phyloP scores from a whole-genome alignment of 2,329 filamentous ascomycete genomes.

The Chlorencoelia australis region DNA sequence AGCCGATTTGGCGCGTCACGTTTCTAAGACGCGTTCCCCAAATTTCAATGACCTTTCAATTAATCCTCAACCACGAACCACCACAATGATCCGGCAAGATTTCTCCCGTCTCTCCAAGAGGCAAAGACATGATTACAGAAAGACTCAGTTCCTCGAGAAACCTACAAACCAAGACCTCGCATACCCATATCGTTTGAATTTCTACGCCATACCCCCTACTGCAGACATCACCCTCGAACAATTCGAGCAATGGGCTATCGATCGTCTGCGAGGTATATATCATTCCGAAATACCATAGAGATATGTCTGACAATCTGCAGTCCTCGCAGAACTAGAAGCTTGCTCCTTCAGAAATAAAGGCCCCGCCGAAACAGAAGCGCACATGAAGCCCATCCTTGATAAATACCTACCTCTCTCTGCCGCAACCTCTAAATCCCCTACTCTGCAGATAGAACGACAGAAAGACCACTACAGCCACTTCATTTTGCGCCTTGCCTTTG shows the following conservation, averaged over 20 bases:
- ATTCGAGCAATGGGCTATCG: slow-evolving; percentile 98
- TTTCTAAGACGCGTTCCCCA: too few relatives aligned
- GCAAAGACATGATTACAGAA: slow-evolving; percentile 68
- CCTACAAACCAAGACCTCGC: slow-evolving; percentile 57
- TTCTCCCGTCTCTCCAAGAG: slow-evolving; percentile 47
- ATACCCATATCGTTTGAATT: slow-evolving; percentile 83
- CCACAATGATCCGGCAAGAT: slow-evolving; percentile 27
- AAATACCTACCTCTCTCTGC: slow-evolving; percentile 77
- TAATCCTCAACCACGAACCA: neutral
- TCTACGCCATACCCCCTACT: slow-evolving; percentile 80
- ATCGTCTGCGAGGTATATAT: slow-evolving; percentile 64
- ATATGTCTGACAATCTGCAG: slow-evolving; percentile 38
- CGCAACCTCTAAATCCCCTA: slow-evolving; percentile 53
- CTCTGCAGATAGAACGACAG: slow-evolving; percentile 63
- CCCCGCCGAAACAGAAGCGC: slow-evolving; percentile 66
- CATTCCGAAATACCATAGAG: neutral
- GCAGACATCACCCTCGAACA: slow-evolving; percentile 93
- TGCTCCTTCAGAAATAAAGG: slow-evolving; percentile 91
- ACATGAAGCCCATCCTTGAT: slow-evolving; percentile 78
- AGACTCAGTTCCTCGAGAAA: slow-evolving; percentile 67
- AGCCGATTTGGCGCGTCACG: too few relatives aligned
- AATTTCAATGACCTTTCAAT: too few relatives aligned
- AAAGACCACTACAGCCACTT: slow-evolving; percentile 98
- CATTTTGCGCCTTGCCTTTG: slow-evolving; percentile 87
- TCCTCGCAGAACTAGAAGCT: slow-evolving; percentile 81